Evolutionary conservation across 768 basidiomycete genomes (phyloP).

Genomic region (Tricholoma sp.): DNA sequence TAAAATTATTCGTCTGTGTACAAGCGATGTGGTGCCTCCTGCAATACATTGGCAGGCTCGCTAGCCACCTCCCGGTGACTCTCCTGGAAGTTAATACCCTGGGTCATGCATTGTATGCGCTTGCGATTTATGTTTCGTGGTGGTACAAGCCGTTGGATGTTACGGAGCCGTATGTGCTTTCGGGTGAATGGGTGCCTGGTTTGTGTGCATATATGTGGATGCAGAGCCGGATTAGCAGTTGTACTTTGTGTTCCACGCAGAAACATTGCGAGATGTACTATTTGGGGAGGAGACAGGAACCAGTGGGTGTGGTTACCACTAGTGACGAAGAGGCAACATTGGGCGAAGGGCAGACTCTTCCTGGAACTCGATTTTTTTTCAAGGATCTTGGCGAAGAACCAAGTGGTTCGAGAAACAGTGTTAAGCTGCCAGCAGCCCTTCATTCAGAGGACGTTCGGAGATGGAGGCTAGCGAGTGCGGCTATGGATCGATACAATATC

Average conservation of each 20-base stretch:
- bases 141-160: not conserved
- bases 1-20: not conserved
- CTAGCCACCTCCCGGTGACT: too few relatives aligned
- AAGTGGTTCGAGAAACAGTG: not conserved
- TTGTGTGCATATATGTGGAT: not conserved
- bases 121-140: not conserved
- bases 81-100: too few relatives aligned
- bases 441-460: not conserved
- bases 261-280: not conserved
- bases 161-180: not conserved
- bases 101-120: not conserved
- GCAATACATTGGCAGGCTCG: too few relatives aligned
- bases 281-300: not conserved
- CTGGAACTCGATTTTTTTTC: not conserved
- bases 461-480: too few relatives aligned
- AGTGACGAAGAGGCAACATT: not conserved
- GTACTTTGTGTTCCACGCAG: not conserved
- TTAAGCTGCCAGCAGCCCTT: not conserved
- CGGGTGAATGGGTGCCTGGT: not conserved
- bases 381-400: not conserved
- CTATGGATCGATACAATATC: too few relatives aligned
- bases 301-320: not conserved
- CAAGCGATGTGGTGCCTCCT: not conserved
- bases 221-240: not conserved
- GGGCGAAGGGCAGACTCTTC: not conserved